A percentile compares a stretch with the other conserved stretches of the same genome.
These are phyloP conservation scores for Thermoascus crustaceus DNA, from an alignment of 2,329 filamentous ascomycete genomes.

Conservation along the genomic window DNA sequence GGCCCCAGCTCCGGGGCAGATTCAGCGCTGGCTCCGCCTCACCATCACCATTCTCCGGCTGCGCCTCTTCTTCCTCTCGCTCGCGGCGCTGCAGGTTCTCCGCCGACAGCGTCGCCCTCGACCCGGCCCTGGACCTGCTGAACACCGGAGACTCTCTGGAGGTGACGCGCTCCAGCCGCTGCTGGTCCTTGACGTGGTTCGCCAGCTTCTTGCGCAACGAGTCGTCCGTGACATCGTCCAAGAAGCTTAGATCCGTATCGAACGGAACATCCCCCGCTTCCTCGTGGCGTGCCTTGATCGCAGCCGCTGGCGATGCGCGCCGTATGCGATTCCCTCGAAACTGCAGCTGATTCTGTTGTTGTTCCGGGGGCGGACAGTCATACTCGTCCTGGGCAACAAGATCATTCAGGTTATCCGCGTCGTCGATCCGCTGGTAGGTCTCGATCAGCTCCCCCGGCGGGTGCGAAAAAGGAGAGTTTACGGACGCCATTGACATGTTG, in stretches of 20 bases:
- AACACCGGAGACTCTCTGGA: constrained; percentile 32
- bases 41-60: constrained; percentile 13
- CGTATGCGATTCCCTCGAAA: constrained; percentile 13
- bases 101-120: constrained; percentile 21
- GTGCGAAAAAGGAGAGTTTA: constrained; percentile 23
- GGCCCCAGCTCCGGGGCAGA: constrained; percentile 31
- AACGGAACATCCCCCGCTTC: constrained; percentile 12
- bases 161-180: constrained; percentile 31
- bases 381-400: constrained; percentile 26
- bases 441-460: constrained; percentile 33
- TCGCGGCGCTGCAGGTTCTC: constrained; percentile 32
- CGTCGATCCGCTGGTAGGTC: constrained; percentile 32
- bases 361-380: no score
- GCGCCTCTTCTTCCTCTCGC: constrained; percentile 14
- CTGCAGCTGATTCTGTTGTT: constrained; percentile 5
- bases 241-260: constrained; percentile 25
- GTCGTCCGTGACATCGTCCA: constrained; percentile 26
- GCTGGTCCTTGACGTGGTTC: constrained; percentile 31
- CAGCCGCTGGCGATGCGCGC: constrained; percentile 18
- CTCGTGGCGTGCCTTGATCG: constrained; percentile 11
- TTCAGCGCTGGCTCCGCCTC: constrained; percentile 26
- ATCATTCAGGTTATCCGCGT: constrained; percentile 29
- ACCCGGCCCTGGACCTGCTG: constrained; percentile 29
- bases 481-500: constrained; percentile 12
- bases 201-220: constrained; percentile 25